phyloP scores from a whole-genome alignment of 2,329 filamentous ascomycete genomes.

The Cladosporium cucumerinum region DNA sequence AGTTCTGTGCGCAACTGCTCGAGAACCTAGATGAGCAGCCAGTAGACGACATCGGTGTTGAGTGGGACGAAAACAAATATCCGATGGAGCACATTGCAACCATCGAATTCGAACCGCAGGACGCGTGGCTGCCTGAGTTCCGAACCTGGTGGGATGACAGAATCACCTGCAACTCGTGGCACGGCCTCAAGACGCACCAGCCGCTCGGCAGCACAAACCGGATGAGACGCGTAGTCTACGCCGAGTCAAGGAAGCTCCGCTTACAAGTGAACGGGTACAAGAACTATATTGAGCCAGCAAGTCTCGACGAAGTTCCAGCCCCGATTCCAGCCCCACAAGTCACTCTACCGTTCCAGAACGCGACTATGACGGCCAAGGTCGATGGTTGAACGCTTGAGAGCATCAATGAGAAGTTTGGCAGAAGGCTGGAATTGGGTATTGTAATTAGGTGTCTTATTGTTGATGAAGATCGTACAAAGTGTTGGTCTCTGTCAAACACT shows the following conservation, averaged over 20 bases:
- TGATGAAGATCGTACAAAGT: background rate
- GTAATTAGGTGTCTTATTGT: background rate
- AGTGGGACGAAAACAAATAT: slow-evolving; percentile 35
- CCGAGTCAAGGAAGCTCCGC: slow-evolving; percentile 40
- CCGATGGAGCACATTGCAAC: slow-evolving; percentile 34
- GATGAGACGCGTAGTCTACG: slow-evolving; percentile 42
- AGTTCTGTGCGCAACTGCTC: slow-evolving; percentile 35
- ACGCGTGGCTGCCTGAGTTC: slow-evolving; percentile 41
- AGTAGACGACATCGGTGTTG: slow-evolving; percentile 35
- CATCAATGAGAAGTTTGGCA: background rate
- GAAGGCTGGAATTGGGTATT: background rate
- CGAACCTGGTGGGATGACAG: slow-evolving; percentile 41
- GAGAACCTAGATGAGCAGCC: slow-evolving; percentile 35
- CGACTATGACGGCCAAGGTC: slow-evolving; percentile 22
- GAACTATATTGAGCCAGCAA: slow-evolving; percentile 39
- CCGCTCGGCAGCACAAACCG: slow-evolving; percentile 41
- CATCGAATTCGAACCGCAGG: slow-evolving; percentile 41
- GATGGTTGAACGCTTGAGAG: background rate
- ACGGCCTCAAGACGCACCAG: slow-evolving; percentile 39
- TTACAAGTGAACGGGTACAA: slow-evolving; percentile 40
- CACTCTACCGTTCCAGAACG: slow-evolving; percentile 24
- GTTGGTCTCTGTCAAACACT: background rate
- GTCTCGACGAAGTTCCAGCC: slow-evolving; percentile 38
- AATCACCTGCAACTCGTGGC: slow-evolving; percentile 41
- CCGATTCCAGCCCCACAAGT: slow-evolving; percentile 32